These are phyloP conservation scores for Magnaporthiopsis rhizophila DNA, from an alignment of 2,329 filamentous ascomycete species.

Conservation along the genomic window DNA sequence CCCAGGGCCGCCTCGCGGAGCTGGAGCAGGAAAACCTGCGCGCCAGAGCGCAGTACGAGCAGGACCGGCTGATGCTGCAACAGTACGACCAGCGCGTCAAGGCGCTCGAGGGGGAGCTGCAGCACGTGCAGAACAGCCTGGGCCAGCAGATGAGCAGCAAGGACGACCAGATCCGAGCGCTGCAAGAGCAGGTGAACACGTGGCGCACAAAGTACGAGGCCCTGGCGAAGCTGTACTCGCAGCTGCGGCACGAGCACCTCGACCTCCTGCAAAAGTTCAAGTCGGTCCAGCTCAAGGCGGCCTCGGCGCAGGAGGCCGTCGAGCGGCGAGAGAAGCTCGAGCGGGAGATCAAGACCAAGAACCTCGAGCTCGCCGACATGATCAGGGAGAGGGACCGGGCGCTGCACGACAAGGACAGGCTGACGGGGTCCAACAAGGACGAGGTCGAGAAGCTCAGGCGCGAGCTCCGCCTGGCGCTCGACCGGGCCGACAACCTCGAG, in stretches of 20 bases:
- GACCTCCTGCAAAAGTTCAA: slow-evolving; percentile 96
- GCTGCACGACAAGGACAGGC: slow-evolving; percentile 83
- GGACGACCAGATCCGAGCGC: slow-evolving; percentile 84
- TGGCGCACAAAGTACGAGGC: slow-evolving; percentile 98
- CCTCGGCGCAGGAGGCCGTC: slow-evolving; percentile 93
- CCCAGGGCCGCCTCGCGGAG: slow-evolving; percentile 90
- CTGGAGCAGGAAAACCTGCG: slow-evolving; percentile 92
- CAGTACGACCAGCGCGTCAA: slow-evolving; percentile 96
- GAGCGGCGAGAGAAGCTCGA: slow-evolving; percentile 91
- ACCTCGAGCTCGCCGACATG: slow-evolving; percentile 97
- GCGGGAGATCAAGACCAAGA: slow-evolving; percentile 98
- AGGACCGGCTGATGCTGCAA: slow-evolving; percentile 93
- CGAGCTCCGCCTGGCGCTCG: slow-evolving; percentile 84
- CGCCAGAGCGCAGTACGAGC: slow-evolving; percentile 89
- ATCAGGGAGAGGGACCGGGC: slow-evolving; percentile 93
- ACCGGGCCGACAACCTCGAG: slow-evolving; percentile 86
- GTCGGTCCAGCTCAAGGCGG: slow-evolving; percentile 88
- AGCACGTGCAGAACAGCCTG: slow-evolving; percentile 73
- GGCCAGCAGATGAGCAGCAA: slow-evolving; percentile 81
- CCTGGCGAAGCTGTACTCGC: slow-evolving; percentile 92
- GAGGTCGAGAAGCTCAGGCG: slow-evolving; percentile 92
- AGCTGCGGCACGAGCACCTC: slow-evolving; percentile 88
- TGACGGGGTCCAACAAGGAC: slow-evolving; percentile 80
- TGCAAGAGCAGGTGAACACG: slow-evolving; percentile 96
- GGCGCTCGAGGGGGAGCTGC: slow-evolving; percentile 78